Base-by-base conservation (phyloP, 2,329 filamentous ascomycete species). In the Fusarium heterosporum region DNA sequence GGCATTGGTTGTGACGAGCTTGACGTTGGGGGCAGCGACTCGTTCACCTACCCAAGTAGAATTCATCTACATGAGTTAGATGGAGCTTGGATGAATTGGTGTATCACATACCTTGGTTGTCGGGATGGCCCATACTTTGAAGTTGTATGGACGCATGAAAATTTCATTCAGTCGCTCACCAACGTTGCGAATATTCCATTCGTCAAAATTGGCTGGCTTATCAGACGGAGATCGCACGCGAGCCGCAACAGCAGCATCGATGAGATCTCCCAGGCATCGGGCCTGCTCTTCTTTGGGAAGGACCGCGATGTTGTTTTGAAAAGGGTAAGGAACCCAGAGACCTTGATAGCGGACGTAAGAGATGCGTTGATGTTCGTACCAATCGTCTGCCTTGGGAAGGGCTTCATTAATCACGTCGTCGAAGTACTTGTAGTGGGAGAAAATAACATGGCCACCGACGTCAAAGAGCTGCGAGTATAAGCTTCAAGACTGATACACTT, bases 361-460 rank as follows among this genome's bases (percentile, higher is more conserved):
- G 82, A 99, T 96, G 78, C 96, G 94, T 86, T 99, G 91, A 85
- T 99, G 96, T 70, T 89, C 93, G 83, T 91, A 98, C 96, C 96
- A 99, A 84, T 99, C 96, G 61, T 93, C 90, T 60, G 93, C 89
- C 77, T 93, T 93, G 75, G 96, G 96, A 40, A 99, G 90, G 52
- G 96, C 96, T 86, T 99, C 96, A 80, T 98, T 88, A 78, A 99
- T 90, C 85, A 93, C 96, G 85, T 99, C 96, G 83, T 99, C 96
- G 80, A 99, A 99, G 89, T 99, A 99, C 85, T 97, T 97, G 91
- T 99, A 99, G 88, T 97, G 94, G 74, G 94, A 97, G 88, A 97
- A 97, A 84, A 97, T 97, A 82, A 97, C 94, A 83, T 97, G 94
- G 74, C 94, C 94, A 78, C 94, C 94, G 74, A 99, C 96, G 82